These are phyloP conservation scores for Aaosphaeria pasadenensis DNA, from an alignment of 2,329 filamentous ascomycete genomes.

Conservation along the genomic window DNA sequence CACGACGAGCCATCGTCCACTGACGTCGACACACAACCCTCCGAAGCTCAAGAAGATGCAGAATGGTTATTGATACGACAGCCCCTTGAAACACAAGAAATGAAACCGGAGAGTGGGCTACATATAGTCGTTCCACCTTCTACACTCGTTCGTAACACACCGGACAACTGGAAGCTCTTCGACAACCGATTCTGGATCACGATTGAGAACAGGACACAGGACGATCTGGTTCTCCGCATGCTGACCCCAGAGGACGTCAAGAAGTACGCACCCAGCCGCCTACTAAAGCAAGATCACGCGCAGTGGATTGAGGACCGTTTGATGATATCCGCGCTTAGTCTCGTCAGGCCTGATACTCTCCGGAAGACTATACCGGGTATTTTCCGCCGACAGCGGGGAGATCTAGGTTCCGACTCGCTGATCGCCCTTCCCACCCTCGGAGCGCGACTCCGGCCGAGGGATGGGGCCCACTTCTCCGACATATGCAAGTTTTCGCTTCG, in stretches of 20 bases:
- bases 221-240: constrained; percentile 37
- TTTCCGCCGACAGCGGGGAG: neutral
- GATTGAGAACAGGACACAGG: constrained; percentile 33
- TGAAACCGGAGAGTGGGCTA: neutral
- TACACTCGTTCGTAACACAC: neutral
- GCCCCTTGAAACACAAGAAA: constrained; percentile 9
- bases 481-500: too few relatives aligned
- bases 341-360: neutral
- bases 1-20: neutral
- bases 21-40: neutral
- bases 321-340: neutral
- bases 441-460: neutral
- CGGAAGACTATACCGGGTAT: neutral
- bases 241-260: neutral
- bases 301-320: too few relatives aligned
- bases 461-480: too few relatives aligned
- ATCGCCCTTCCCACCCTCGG: neutral
- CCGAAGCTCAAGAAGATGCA: constrained; percentile 3
- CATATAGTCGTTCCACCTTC: constrained; percentile 5
- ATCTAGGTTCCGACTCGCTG: neutral
- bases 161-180: constrained; percentile 45
- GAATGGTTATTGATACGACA: constrained; percentile 29
- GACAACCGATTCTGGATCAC: constrained; percentile 56
- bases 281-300: neutral
- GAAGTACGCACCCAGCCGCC: too few relatives aligned